Evolutionary conservation across 2,329 filamentous ascomycete species (phyloP).

Genomic region (Dothideomycetes sp.): DNA sequence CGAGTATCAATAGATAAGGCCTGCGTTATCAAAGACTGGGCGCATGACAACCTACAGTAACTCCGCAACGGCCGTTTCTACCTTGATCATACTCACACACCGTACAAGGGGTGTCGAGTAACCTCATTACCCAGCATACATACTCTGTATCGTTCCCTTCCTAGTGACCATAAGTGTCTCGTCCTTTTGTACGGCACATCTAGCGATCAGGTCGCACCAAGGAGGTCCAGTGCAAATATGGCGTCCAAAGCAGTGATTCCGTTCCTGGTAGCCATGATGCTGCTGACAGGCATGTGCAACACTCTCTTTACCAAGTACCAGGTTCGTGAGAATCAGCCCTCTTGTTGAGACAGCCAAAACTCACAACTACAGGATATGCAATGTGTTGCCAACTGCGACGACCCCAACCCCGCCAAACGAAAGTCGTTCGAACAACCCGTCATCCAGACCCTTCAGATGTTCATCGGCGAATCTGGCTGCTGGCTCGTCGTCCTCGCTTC

Average conservation of each 20-base stretch:
- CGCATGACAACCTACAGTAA: conserved; percentile 12
- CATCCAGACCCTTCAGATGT: conserved; percentile 95
- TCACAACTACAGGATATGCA: conserved; percentile 67
- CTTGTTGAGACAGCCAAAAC: conserved; percentile 95
- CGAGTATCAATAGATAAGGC: conserved; percentile 1
- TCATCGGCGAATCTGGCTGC: conserved; percentile 89
- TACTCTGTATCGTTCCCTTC: background rate
- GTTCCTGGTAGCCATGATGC: conserved; percentile 89
- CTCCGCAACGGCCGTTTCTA: conserved; percentile 7
- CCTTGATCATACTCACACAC: no score
- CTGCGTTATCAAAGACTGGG: conserved; percentile 1
- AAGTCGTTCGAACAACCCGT: conserved; percentile 87
- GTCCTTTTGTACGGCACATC: background rate
- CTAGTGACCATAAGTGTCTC: background rate
- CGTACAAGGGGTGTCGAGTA: no score
- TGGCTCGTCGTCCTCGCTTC: conserved; percentile 79
- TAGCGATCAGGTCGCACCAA: background rate
- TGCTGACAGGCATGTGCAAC: conserved; percentile 92
- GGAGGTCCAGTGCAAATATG: conserved; percentile 47
- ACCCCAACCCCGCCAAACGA: conserved; percentile 55
- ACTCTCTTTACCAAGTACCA: conserved; percentile 96
- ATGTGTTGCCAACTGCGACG: conserved; percentile 84
- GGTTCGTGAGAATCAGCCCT: conserved; percentile 62
- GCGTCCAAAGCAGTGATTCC: conserved; percentile 63
- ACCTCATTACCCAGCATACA: background rate